Conservation (phyloP, 1,284 basidiomycete genomes). For the Volvariella surrecta region DNA sequence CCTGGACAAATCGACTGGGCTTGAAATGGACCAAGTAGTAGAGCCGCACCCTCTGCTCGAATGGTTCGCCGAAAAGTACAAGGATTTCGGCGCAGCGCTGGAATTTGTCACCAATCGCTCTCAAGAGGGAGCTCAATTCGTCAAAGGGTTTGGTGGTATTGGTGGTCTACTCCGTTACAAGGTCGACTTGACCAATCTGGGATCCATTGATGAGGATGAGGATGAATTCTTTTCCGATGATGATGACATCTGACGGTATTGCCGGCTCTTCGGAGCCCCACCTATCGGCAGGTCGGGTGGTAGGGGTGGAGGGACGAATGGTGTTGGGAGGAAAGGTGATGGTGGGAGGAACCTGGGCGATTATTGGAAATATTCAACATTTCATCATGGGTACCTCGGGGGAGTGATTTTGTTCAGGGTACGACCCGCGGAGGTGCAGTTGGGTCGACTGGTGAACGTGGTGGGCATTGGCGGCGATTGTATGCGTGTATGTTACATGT, state of each 20-base stretch:
- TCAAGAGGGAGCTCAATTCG: conserved; percentile 98
- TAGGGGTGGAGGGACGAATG: conserved; percentile 12
- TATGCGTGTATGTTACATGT: too few relatives aligned
- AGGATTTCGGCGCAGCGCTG: conserved; percentile 91
- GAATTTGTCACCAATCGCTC: conserved; percentile 87
- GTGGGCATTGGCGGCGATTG: too few relatives aligned
- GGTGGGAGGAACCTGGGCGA: background rate
- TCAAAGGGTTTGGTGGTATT: conserved; percentile 98
- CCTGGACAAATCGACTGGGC: conserved; percentile 87
- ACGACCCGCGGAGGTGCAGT: too few relatives aligned
- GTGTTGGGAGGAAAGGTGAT: background rate
- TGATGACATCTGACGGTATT: conserved; percentile 77
- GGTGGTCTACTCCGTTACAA: conserved; percentile 94
- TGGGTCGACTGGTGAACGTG: too few relatives aligned
- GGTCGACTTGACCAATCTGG: conserved; percentile 83
- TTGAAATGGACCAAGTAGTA: conserved; percentile 86
- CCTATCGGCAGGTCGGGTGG: conserved; percentile 50
- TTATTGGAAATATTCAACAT: background rate
- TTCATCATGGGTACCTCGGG: background rate
- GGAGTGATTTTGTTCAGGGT: background rate
- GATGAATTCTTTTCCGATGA: conserved; percentile 80
- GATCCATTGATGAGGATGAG: conserved; percentile 65
- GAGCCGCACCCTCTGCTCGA: conserved; percentile 86
- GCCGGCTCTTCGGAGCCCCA: conserved; percentile 74
- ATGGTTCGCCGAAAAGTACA: conserved; percentile 99